These are phyloP conservation scores for Xylariales sp. DNA, from an alignment of 2,329 filamentous ascomycete genomes.

Conservation along the genomic window DNA sequence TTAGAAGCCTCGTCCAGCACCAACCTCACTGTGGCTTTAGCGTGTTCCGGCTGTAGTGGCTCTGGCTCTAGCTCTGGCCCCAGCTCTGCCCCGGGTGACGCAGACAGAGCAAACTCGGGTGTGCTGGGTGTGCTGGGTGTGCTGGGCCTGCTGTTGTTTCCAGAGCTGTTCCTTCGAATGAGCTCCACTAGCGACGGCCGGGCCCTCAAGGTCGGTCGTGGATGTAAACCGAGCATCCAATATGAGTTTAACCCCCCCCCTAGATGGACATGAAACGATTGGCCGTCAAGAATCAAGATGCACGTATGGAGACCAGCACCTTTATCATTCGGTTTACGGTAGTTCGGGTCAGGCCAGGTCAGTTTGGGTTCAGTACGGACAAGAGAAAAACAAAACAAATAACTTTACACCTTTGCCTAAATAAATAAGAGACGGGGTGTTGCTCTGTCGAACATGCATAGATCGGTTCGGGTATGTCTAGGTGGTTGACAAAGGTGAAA, in stretches of 20 bases:
- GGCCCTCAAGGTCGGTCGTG: constrained; percentile 64
- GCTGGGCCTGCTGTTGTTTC: constrained; percentile 40
- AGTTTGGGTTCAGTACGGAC: too few relatives aligned
- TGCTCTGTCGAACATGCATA: constrained; percentile 5
- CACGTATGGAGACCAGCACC: too few relatives aligned
- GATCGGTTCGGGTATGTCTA: background rate
- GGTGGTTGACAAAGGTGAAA: constrained; percentile 29
- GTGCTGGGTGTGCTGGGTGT: constrained; percentile 40
- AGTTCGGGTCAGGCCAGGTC: too few relatives aligned
- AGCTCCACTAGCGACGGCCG: constrained; percentile 66
- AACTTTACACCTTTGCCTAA: background rate
- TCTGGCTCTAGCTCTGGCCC: constrained; percentile 6
- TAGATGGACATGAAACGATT: constrained; percentile 11
- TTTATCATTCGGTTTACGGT: too few relatives aligned
- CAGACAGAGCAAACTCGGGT: constrained; percentile 32
- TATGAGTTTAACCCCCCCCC: constrained; percentile 5
- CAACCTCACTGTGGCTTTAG: constrained; percentile 30
- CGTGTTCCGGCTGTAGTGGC: constrained; percentile 16
- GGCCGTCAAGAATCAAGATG: constrained; percentile 9
- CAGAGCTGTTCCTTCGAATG: constrained; percentile 50
- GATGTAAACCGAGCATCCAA: constrained; percentile 63
- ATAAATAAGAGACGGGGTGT: too few relatives aligned
- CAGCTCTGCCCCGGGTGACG: constrained; percentile 38
- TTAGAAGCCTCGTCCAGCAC: constrained; percentile 37
- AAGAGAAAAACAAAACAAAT: background rate